phyloP scores from a whole-genome alignment of 2,329 filamentous ascomycete species.

The Cadophora sp. region DNA sequence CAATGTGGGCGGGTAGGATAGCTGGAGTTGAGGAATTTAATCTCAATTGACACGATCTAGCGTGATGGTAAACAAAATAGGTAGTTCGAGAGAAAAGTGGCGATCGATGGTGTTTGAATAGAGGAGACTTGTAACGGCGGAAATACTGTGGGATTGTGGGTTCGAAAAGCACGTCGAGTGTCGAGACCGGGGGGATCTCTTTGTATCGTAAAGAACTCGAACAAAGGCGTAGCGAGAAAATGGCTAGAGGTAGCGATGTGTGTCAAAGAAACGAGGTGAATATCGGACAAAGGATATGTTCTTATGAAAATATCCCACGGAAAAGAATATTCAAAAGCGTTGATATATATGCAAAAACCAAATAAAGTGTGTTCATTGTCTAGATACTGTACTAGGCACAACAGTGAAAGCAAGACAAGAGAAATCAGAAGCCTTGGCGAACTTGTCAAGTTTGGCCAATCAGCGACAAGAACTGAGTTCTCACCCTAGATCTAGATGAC shows the following conservation, averaged over 20 bases:
- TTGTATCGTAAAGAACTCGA: background rate
- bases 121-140: background rate
- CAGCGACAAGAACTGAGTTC: background rate
- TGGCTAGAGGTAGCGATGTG: background rate
- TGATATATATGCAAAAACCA: background rate
- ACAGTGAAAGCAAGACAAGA: background rate
- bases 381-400: background rate
- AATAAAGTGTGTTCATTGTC: background rate
- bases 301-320: too few relatives aligned
- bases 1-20: background rate
- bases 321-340: background rate
- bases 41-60: background rate
- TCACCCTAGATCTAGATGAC: background rate
- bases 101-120: background rate
- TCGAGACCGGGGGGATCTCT: background rate
- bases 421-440: background rate
- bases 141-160: slow-evolving; percentile 7
- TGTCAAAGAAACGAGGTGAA: background rate
- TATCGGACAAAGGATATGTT: background rate
- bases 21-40: background rate
- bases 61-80: background rate
- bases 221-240: background rate
- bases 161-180: background rate
- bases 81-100: background rate
- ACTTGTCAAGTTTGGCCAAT: background rate